Conservation (phyloP, 805 yeast species). For the Phaffomyces thermotolerans region DNA sequence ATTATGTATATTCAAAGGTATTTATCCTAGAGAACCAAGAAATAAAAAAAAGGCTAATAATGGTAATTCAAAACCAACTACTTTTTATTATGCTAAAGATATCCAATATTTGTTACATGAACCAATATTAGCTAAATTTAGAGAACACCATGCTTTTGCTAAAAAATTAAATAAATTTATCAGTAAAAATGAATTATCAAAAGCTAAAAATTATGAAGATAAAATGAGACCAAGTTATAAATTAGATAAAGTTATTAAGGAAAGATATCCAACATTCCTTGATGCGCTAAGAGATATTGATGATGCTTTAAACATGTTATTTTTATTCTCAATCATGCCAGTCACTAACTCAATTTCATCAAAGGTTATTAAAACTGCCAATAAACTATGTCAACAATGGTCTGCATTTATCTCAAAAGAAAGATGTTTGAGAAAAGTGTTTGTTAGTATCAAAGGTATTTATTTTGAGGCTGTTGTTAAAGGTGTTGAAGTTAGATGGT, state of each 20-base stretch:
- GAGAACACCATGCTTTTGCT: conserved; percentile 93
- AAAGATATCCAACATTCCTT: conserved; percentile 87
- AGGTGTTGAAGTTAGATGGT: conserved; percentile 94
- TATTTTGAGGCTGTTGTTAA: conserved; percentile 84
- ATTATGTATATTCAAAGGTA: conserved; percentile 95
- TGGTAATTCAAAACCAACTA: conserved; percentile 94
- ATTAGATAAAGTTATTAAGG: conserved; percentile 85
- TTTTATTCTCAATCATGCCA: conserved; percentile 90
- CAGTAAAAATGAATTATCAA: conserved; percentile 85
- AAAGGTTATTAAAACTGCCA: conserved; percentile 82
- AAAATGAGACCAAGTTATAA: conserved; percentile 71
- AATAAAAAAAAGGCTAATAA: conserved; percentile 95
- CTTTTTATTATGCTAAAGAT: conserved; percentile 90
- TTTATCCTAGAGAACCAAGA: conserved; percentile 93
- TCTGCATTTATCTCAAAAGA: conserved; percentile 86
- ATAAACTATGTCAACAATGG: conserved; percentile 87
- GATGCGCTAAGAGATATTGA: conserved; percentile 93
- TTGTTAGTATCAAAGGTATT: conserved; percentile 95
- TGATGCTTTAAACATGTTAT: conserved; percentile 92
- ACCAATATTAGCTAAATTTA: conserved; percentile 82
- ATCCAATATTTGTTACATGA: conserved; percentile 93
- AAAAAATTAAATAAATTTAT: conserved; percentile 83
- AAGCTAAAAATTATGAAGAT: conserved; percentile 79
- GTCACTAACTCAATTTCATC: conserved; percentile 80
- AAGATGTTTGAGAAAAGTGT: conserved; percentile 74